These are phyloP conservation scores for Amylostereum areolatum DNA, from an alignment of 1,284 basidiomycete species.

Conservation along the genomic window DNA sequence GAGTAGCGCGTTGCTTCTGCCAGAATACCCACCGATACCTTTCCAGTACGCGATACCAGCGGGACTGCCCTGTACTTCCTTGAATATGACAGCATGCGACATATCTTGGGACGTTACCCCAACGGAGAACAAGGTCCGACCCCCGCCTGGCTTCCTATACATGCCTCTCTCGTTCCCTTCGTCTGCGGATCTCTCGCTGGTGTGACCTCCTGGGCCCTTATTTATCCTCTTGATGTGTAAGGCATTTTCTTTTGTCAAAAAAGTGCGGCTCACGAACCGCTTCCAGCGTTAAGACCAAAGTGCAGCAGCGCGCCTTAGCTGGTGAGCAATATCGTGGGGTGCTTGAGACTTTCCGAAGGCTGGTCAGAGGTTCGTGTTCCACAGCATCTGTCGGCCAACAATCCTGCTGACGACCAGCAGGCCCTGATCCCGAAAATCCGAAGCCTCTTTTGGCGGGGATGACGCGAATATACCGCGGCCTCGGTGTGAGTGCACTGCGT, in stretches of 20 bases:
- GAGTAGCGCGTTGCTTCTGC: conserved; percentile 19
- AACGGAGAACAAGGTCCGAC: conserved; percentile 71
- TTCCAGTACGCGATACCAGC: conserved; percentile 67
- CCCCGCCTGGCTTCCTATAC: conserved; percentile 75
- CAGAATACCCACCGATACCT: not conserved
- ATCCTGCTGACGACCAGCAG: conserved; percentile 28
- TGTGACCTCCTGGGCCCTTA: conserved; percentile 80
- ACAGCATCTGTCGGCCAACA: not conserved
- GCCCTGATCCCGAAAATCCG: conserved; percentile 67
- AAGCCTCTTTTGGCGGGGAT: conserved; percentile 68
- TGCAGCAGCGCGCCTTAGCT: conserved; percentile 84
- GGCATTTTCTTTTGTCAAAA: conserved; percentile 18
- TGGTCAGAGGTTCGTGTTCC: conserved; percentile 58
- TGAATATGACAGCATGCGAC: conserved; percentile 82
- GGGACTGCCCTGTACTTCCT: conserved; percentile 85
- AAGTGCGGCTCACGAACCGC: not conserved
- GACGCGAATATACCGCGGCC: conserved; percentile 74
- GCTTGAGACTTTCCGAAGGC: conserved; percentile 67
- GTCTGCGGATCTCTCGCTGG: conserved; percentile 80
- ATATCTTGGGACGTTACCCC: conserved; percentile 64
- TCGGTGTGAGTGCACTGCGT: conserved; percentile 78
- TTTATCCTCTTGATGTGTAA: conserved; percentile 80
- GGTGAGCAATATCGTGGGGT: conserved; percentile 64
- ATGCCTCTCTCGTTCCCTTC: conserved; percentile 73
- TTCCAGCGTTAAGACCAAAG: conserved; percentile 84